Evolutionary conservation across 1,139 yeast genomes (phyloP).

Genomic region (Kluyveromyces marxianus): DNA sequence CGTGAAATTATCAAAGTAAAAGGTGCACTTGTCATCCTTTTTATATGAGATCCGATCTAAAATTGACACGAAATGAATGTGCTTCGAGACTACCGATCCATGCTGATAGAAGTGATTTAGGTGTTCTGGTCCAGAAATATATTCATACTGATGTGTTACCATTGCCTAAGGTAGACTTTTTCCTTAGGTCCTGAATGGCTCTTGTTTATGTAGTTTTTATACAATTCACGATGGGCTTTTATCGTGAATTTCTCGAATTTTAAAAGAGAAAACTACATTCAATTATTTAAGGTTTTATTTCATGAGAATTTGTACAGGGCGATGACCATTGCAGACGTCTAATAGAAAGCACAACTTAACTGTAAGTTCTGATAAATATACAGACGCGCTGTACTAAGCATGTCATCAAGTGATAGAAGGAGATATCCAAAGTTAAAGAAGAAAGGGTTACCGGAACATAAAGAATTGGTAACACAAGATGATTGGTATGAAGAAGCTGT

Average conservation of each 20-base stretch:
- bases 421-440: background rate
- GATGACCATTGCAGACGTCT: too few relatives aligned
- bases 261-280: too few relatives aligned
- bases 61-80: slow-evolving; percentile 17
- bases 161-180: background rate
- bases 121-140: slow-evolving; percentile 6
- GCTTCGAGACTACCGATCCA: slow-evolving; percentile 4
- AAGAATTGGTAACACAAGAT: slow-evolving; percentile 18
- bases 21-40: slow-evolving; percentile 9
- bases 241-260: too few relatives aligned
- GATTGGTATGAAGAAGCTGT: slow-evolving; percentile 29
- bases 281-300: too few relatives aligned
- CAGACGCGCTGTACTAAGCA: background rate
- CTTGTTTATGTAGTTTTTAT: background rate
- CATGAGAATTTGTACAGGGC: too few relatives aligned
- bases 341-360: too few relatives aligned
- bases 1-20: slow-evolving; percentile 17
- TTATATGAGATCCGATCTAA: slow-evolving; percentile 14
- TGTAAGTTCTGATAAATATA: too few relatives aligned
- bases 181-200: background rate
- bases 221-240: background rate
- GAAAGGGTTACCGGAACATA: slow-evolving; percentile 1
- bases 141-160: background rate
- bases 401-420: background rate
- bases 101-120: slow-evolving; percentile 4